Conservation (phyloP, 2,329 filamentous ascomycete species). For the Colletotrichum sublineola region DNA sequence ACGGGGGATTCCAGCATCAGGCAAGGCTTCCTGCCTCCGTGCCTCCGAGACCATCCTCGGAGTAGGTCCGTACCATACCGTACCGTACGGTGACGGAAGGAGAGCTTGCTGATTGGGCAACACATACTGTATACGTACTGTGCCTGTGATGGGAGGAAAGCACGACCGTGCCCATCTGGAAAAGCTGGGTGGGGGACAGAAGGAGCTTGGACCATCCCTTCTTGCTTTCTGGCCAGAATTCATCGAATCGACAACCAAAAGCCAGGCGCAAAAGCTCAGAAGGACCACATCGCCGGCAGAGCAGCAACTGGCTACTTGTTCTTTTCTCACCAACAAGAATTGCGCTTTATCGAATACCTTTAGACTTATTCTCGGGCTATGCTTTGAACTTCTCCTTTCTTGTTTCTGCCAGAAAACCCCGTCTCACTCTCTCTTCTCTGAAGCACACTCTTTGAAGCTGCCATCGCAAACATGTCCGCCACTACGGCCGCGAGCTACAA, state of each 20-base stretch:
- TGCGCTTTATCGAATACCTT: background rate
- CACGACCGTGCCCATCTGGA: background rate
- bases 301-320: conserved; percentile 11
- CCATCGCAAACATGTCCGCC: conserved; percentile 52
- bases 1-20: conserved; percentile 26
- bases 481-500: conserved; percentile 76
- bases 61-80: background rate
- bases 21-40: conserved; percentile 24
- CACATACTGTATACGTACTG: too few species aligned
- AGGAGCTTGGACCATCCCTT: conserved; percentile 17
- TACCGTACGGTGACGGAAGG: background rate
- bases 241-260: too few species aligned
- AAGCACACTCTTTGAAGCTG: conserved; percentile 2
- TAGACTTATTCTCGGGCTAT: background rate
- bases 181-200: background rate
- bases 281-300: conserved; percentile 5
- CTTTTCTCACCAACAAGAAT: background rate
- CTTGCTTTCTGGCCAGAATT: conserved; percentile 15
- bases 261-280: background rate
- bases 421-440: background rate
- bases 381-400: background rate
- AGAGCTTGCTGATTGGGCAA: background rate
- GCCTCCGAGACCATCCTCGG: conserved; percentile 7
- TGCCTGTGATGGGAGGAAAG: too few species aligned
- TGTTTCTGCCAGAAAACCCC: background rate